Base-by-base conservation (phyloP, 2,329 filamentous ascomycete species). In the Sporothrix brasiliensis region DNA sequence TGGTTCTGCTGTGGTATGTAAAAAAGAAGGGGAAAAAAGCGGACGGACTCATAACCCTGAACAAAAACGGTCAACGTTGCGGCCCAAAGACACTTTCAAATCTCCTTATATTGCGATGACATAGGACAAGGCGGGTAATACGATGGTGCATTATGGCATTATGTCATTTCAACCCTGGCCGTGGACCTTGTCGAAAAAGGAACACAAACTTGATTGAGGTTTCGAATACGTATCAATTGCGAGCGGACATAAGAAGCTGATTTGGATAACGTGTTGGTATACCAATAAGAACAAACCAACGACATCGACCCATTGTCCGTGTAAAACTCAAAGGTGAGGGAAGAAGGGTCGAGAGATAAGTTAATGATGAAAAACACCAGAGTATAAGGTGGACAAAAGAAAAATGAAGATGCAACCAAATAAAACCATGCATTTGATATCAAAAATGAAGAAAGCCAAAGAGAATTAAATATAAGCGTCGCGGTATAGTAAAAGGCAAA, bases 71-170 rank as follows among this genome's bases (percentile, higher is more conserved):
- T n/a, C 2, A 49, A 49, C 30, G 11, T 61, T 61, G 58, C 39
- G 58, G 58, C 21, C 58, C 58, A 63, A 63, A 27, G 19, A 7
- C 39, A 19, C 27, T 63, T 47, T 19, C 16, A 47, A 47, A 21
- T 44, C 24, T 34, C n/a, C 11, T 21, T 61, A 61, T 41, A 61
- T 47, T 47, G 39, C 13, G 41, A 63, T 44, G 39, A 63, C 58
- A 47, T 63, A 27, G 58, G 58, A 63, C 58, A 63, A 63, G 58
- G 10, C 41, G 11, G 10, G 39, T 21, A 47, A 63, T 47, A 27
- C 47, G 19, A 11, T 2, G 34, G n/a, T 61, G 10, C 21, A 63
- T 24, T 47, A 63, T 63, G 58, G 39, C 58, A 63, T 63, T 63
- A 10, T n/a, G 14, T 49, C 44, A 34, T 34, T 34, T 44, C 44